These are phyloP conservation scores for Aspergillus pseudonomiae DNA, from an alignment of 2,329 filamentous ascomycete species.

Conservation along the genomic window DNA sequence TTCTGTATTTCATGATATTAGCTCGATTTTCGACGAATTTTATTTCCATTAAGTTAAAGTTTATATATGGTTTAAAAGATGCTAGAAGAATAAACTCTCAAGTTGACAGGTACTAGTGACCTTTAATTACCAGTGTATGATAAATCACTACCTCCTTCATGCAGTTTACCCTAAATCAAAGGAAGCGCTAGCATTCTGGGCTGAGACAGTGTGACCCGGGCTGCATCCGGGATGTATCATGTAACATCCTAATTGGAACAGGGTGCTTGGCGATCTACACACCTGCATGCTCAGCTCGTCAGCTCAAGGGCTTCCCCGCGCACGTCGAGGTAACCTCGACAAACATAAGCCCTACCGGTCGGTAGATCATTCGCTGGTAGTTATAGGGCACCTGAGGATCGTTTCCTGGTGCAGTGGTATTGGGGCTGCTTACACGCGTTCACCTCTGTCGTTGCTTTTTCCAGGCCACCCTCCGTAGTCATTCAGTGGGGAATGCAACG, in stretches of 20 bases:
- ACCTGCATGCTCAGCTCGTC: background rate
- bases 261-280: background rate
- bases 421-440: background rate
- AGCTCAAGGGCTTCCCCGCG: background rate
- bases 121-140: too few relatives aligned
- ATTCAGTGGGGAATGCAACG: background rate
- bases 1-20: too few relatives aligned
- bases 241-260: background rate
- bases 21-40: too few relatives aligned
- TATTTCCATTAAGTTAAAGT: too few relatives aligned
- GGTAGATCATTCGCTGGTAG: background rate
- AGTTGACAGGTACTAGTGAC: too few relatives aligned
- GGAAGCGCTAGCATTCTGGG: background rate
- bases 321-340: background rate
- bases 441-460: background rate
- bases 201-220: background rate
- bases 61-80: too few relatives aligned
- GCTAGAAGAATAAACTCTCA: too few relatives aligned
- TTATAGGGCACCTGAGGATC: background rate
- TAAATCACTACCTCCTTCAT: background rate
- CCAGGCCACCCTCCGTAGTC: background rate
- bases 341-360: background rate
- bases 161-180: background rate
- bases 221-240: background rate
- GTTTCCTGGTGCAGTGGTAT: background rate